These are phyloP conservation scores for Zopfia rhizophila DNA, from an alignment of 2,329 filamentous ascomycete species.

Conservation along the genomic window DNA sequence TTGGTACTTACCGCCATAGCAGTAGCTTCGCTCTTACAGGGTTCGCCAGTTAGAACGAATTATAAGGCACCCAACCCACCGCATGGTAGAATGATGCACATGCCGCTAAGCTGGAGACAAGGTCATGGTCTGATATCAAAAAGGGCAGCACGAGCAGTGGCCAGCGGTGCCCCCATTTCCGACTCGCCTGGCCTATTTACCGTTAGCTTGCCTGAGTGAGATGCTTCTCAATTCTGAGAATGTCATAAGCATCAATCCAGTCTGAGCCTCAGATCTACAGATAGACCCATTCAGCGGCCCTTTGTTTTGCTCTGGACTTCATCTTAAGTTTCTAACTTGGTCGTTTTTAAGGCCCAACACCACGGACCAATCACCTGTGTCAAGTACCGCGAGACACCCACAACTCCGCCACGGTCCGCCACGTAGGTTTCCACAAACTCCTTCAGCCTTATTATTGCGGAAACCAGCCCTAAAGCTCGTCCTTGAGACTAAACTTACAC, in stretches of 20 bases:
- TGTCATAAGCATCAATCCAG: conserved; percentile 32
- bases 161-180: conserved; percentile 31
- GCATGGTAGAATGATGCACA: conserved; percentile 48
- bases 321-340: conserved; percentile 37
- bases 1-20: conserved; percentile 41
- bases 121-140: conserved; percentile 35
- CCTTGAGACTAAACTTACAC: conserved; percentile 44
- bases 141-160: conserved; percentile 38
- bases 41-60: conserved; percentile 31
- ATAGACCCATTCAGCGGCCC: conserved; percentile 10
- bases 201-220: conserved; percentile 25
- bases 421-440: conserved; percentile 39
- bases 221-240: conserved; percentile 30
- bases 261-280: conserved; percentile 44
- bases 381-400: conserved; percentile 44
- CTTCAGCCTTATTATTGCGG: conserved; percentile 51
- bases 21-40: conserved; percentile 39
- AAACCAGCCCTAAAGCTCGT: conserved; percentile 36
- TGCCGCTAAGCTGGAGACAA: conserved; percentile 36
- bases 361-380: conserved; percentile 41
- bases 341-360: conserved; percentile 37
- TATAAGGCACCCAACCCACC: conserved; percentile 39
- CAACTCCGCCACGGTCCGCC: conserved; percentile 50
- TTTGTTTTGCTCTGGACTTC: conserved; percentile 25
- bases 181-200: conserved; percentile 23